Base-by-base conservation (phyloP, 257 asterid species). In the Rubia yunnanensis region DNA sequence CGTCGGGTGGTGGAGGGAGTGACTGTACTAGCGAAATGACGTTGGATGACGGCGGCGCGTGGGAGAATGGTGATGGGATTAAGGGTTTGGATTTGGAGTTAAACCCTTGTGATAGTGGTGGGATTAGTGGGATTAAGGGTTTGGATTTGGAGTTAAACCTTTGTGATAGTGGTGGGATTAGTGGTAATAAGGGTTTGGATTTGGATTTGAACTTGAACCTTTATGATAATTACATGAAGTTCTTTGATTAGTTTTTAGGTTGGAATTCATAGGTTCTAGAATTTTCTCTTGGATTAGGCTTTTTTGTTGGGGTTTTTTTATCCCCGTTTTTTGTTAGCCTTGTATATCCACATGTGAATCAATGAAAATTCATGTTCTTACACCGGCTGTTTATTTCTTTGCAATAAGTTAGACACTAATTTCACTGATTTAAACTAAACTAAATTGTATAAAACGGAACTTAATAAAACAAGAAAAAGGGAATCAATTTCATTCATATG, bases 181-280 rank as follows among this genome's bases (percentile, higher is more conserved):
- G n/a, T n/a, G n/a, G n/a, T n/a, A n/a, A n/a, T n/a, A n/a, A n/a
- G n/a, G n/a, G n/a, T n/a, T n/a, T n/a, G n/a, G n/a, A n/a, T n/a
- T n/a, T n/a, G n/a, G n/a, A 78, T 67, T 66, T 78, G 73, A 78
- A 74, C 52, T 71, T 78, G 58, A 78, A 79, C 4, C 77, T 77
- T 14, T 44, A 63, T 34, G 74, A 74, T 59, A 74, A 74, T 28
- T 69, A 39, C 28, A 38, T 49, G 53, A 62, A 65, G 60, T 53
- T 70, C 34, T 41, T 44, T 1, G 52, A 44, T 8, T 44, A 44
- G 52, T 44, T 44, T 36, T 41, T 13, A 44, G 22, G 14, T 44
- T 1, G 4, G 48, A n/a, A 13, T 39, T 1, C 0, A 14, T 44
- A 41, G n/a, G 49, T 5, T 13, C 14, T 41, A 39, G 48, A 39